phyloP scores from a whole-genome alignment of 2,329 filamentous ascomycete genomes.

The Botrytis cinerea region DNA sequence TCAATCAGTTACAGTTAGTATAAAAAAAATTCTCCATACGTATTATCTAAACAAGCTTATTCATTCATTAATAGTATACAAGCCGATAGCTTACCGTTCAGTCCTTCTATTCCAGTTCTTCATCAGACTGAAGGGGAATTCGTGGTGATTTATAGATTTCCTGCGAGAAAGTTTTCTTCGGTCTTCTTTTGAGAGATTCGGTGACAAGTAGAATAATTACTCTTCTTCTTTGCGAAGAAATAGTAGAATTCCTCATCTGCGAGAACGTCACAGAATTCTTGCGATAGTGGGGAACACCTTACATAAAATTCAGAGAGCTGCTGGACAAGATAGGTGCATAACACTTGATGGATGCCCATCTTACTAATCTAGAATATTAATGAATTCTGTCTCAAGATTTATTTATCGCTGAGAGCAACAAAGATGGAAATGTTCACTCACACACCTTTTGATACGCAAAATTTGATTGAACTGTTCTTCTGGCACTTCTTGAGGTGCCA shows the following conservation, averaged over 20 bases:
- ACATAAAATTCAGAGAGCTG: neutral
- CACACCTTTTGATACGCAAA: accelerated
- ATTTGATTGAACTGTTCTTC: neutral
- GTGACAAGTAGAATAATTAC: neutral
- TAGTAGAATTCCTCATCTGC: too few species aligned
- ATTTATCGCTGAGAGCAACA: neutral
- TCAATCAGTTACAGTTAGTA: neutral
- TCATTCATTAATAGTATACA: neutral
- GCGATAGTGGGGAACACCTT: too few species aligned
- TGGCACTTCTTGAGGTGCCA: accelerated
- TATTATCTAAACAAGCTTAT: neutral
- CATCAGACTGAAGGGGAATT: neutral
- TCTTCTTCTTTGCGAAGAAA: too few species aligned
- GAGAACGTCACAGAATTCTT: neutral
- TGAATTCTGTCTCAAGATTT: neutral
- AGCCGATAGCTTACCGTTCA: accelerated
- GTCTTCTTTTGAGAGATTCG: neutral
- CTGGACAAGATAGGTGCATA: neutral
- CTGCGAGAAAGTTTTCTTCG: too few species aligned
- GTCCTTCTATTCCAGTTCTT: accelerated
- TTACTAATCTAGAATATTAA: too few species aligned
- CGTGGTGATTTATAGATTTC: too few species aligned
- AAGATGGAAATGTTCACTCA: neutral
- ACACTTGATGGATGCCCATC: too few species aligned
- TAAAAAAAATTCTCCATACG: neutral